A percentile compares a stretch with the other conserved stretches of the same genome.
Conservation (phyloP, 2,329 filamentous ascomycete species). For the Aspergillus novoparasiticus region DNA sequence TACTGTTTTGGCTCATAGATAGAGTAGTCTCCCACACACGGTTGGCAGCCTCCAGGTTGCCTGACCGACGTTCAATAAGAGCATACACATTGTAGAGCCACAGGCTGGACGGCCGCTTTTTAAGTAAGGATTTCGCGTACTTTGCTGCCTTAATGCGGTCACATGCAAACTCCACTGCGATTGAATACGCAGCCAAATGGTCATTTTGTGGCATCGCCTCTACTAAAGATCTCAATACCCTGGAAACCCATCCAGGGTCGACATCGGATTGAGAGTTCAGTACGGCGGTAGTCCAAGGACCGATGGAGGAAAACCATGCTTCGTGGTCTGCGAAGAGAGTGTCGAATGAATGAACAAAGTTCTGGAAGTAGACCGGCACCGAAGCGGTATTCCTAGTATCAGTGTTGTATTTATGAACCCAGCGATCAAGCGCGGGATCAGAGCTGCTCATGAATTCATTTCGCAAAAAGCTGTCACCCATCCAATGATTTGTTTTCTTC, state of each 20-base stretch:
- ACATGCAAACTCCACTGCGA: constrained; percentile 66
- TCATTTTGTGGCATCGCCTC: constrained; percentile 47
- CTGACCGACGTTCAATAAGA: constrained; percentile 65
- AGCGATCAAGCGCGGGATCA: constrained; percentile 26
- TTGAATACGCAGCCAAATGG: constrained; percentile 66
- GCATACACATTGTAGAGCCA: constrained; percentile 79
- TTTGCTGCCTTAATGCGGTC: constrained; percentile 64
- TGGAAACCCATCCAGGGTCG: constrained; percentile 52
- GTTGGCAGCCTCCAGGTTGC: constrained; percentile 59
- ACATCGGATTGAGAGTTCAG: constrained; percentile 36
- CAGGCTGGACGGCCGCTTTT: constrained; percentile 63
- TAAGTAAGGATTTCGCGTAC: constrained; percentile 73
- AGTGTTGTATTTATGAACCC: constrained; percentile 23
- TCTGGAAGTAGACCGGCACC: constrained; percentile 38
- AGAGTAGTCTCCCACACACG: constrained; percentile 70
- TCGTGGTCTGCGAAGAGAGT: constrained; percentile 53
- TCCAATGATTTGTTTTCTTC: constrained; percentile 40
- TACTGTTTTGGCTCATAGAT: constrained; percentile 49
- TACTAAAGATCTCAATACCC: constrained; percentile 61
- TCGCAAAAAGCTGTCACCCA: constrained; percentile 58
- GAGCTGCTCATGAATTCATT: constrained; percentile 41
- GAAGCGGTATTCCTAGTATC: constrained; percentile 14
- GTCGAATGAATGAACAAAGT: constrained; percentile 50
- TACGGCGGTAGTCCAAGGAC: constrained; percentile 31
- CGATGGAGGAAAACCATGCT: constrained; percentile 53